Conservation (phyloP, 495 filamentous ascomycete genomes). For the Lasiosphaeria hispida region DNA sequence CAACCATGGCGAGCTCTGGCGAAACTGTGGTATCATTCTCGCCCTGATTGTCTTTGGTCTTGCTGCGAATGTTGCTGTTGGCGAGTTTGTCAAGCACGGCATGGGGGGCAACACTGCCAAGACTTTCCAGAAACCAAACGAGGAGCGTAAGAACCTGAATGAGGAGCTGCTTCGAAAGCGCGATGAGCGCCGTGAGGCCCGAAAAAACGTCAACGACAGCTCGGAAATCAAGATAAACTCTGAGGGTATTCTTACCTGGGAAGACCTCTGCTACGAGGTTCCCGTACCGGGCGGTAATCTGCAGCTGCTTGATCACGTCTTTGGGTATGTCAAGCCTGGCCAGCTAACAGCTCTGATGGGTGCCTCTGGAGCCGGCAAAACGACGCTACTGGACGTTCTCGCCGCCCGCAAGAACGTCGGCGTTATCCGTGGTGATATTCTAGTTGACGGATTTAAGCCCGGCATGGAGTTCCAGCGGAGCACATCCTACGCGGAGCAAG, state of each 20-base stretch:
- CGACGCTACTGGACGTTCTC: constrained; percentile 75
- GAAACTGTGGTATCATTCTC: constrained; percentile 73
- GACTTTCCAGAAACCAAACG: constrained; percentile 69
- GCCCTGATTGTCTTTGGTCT: constrained; percentile 68
- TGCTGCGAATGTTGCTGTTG: constrained; percentile 64
- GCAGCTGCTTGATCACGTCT: constrained; percentile 66
- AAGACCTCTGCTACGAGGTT: constrained; percentile 75
- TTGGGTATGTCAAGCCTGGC: constrained; percentile 76
- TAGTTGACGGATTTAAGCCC: constrained; percentile 68
- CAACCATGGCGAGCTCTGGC: constrained; percentile 59
- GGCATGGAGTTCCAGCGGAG: constrained; percentile 73
- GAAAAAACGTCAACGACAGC: constrained; percentile 39
- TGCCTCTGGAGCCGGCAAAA: constrained; percentile 83
- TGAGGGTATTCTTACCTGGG: constrained; percentile 72
- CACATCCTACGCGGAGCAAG: constrained; percentile 79
- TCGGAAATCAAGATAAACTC: constrained; percentile 65
- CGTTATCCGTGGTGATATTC: constrained; percentile 67
- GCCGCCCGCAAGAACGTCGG: constrained; percentile 76
- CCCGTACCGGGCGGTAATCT: constrained; percentile 66
- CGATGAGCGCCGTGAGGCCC: constrained; percentile 52
- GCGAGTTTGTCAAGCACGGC: constrained; percentile 72
- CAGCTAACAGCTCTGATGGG: constrained; percentile 82
- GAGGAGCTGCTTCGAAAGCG: constrained; percentile 57
- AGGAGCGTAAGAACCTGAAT: constrained; percentile 68
- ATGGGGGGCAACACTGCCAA: constrained; percentile 76